A percentile compares a stretch with the other conserved stretches of the same genome.
These are phyloP conservation scores for Karstenula rhodostoma DNA, from an alignment of 2,329 filamentous ascomycete species.

Conservation along the genomic window DNA sequence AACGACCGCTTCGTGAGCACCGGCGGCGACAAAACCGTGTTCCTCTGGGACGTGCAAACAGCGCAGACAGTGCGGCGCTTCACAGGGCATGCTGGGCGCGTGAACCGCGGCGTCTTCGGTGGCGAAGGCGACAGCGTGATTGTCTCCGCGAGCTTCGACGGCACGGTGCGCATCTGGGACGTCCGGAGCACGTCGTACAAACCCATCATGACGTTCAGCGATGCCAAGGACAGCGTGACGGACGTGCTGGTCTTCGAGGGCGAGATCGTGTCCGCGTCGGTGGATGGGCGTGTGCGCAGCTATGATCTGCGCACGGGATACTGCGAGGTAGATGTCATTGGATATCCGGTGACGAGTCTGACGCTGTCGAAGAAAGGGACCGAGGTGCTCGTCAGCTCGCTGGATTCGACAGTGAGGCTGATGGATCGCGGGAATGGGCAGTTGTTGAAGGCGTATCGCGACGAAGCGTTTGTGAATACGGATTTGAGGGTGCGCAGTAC, in stretches of 20 bases:
- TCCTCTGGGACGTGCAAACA: slow-evolving; percentile 91
- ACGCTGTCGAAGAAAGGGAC: slow-evolving; percentile 75
- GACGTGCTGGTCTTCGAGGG: slow-evolving; percentile 52
- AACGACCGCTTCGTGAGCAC: slow-evolving; percentile 88
- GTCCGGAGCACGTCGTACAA: slow-evolving; percentile 53
- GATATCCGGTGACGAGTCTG: slow-evolving; percentile 76
- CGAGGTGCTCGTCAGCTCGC: slow-evolving; percentile 74
- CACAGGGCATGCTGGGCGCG: slow-evolving; percentile 72
- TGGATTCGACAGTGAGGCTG: slow-evolving; percentile 80
- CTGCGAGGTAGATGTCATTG: slow-evolving; percentile 54
- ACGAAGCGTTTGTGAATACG: slow-evolving; percentile 66
- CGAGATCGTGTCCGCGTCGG: slow-evolving; percentile 76
- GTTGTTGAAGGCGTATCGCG: slow-evolving; percentile 75
- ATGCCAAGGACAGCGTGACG: slow-evolving; percentile 74
- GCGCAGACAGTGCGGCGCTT: slow-evolving; percentile 81
- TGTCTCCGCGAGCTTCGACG: slow-evolving; percentile 76
- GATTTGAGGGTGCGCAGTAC: slow-evolving; percentile 78
- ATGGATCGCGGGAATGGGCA: slow-evolving; percentile 81
- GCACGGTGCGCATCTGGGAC: slow-evolving; percentile 74
- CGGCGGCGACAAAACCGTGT: slow-evolving; percentile 89
- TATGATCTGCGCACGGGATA: slow-evolving; percentile 85
- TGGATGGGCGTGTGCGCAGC: slow-evolving; percentile 80
- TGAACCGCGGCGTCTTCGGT: slow-evolving; percentile 82
- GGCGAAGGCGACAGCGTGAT: slow-evolving; percentile 78
- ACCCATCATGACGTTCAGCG: slow-evolving; percentile 75